phyloP scores from a whole-genome alignment of 106 monocot genomes.

The Amphibolis antarctica region DNA sequence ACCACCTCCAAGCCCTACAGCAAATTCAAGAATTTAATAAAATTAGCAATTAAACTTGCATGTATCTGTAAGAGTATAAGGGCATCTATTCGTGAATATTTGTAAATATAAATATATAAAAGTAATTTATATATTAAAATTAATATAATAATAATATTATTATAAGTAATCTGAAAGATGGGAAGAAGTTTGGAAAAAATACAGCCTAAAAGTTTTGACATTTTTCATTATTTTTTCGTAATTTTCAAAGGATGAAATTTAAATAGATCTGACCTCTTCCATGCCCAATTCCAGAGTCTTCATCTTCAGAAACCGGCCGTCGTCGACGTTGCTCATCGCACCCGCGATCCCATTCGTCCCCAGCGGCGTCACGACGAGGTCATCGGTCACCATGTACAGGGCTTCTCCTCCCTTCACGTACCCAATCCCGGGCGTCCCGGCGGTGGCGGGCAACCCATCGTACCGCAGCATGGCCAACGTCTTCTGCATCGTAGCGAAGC shows the following conservation, averaged over 20 bases:
- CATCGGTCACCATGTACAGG: slow-evolving; percentile 4
- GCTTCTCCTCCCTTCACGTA: slow-evolving; percentile 1
- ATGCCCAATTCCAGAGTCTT: neutral
- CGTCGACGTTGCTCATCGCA: neutral
- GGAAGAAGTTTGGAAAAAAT: too few species aligned
- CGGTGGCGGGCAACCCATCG: slow-evolving; percentile 2
- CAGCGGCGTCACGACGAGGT: slow-evolving; percentile 1
- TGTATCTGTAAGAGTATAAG: neutral
- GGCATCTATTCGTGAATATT: neutral
- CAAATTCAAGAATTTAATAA: neutral
- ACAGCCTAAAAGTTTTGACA: too few species aligned
- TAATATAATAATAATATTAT: too few species aligned
- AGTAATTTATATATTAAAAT: too few species aligned
- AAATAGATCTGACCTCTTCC: too few species aligned
- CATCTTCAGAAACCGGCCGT: neutral
- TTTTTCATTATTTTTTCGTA: too few species aligned
- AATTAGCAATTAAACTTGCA: neutral
- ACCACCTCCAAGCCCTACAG: neutral
- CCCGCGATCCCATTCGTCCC: neutral
- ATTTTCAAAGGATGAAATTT: too few species aligned
- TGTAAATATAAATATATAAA: too few species aligned
- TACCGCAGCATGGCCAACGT: slow-evolving; percentile 5
- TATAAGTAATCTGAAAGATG: too few species aligned
- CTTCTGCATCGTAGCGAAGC: neutral
- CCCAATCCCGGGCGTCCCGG: neutral